Percentiles rank a stretch among this genome's conserved stretches.
These are phyloP conservation scores for Aciculoconidium aculeatum DNA, from an alignment of 805 yeast genomes.

Conservation along the genomic window DNA sequence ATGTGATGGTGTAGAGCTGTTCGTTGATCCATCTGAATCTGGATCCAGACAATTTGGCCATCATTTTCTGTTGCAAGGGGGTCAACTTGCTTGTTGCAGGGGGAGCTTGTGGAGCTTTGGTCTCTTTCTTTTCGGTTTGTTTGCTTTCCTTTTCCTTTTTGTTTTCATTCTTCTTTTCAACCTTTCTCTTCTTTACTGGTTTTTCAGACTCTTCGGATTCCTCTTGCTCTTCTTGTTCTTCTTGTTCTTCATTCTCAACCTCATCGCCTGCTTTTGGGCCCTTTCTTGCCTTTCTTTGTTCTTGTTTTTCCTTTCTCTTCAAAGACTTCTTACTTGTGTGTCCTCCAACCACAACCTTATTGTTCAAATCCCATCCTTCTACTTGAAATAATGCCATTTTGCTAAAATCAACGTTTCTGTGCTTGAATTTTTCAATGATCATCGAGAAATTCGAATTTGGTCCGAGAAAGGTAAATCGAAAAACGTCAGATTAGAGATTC, in stretches of 20 bases:
- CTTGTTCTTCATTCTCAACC: slow-evolving; percentile 3
- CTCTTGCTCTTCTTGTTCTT: slow-evolving; percentile 8
- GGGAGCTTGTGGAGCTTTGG: slow-evolving; percentile 12
- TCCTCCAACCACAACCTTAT: slow-evolving; percentile 45
- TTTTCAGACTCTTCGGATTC: slow-evolving; percentile 12
- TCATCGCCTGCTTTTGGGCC: slow-evolving; percentile 3
- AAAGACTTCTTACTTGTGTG: slow-evolving; percentile 19
- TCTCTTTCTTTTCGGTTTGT: slow-evolving; percentile 2
- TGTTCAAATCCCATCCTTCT: slow-evolving; percentile 74
- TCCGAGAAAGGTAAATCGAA: too few relatives aligned
- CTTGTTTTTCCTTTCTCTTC: slow-evolving; percentile 16
- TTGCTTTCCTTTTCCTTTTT: slow-evolving; percentile 2
- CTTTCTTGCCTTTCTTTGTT: slow-evolving; percentile 8
- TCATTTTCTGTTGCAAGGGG: slow-evolving; percentile 91
- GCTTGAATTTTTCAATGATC: slow-evolving; percentile 3
- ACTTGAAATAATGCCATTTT: slow-evolving; percentile 70
- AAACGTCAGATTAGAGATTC: too few relatives aligned
- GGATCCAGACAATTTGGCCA: slow-evolving; percentile 90
- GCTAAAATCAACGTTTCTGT: background rate
- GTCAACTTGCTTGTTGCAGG: slow-evolving; percentile 50
- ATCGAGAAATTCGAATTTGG: too few relatives aligned
- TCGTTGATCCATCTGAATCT: slow-evolving; percentile 98
- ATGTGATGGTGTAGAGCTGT: slow-evolving; percentile 83
- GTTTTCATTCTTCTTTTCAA: slow-evolving; percentile 4
- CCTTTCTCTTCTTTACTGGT: slow-evolving; percentile 13